These are phyloP conservation scores for Ophiorrhiza pumila DNA, from an alignment of 257 asterid genomes.

Conservation along the genomic window DNA sequence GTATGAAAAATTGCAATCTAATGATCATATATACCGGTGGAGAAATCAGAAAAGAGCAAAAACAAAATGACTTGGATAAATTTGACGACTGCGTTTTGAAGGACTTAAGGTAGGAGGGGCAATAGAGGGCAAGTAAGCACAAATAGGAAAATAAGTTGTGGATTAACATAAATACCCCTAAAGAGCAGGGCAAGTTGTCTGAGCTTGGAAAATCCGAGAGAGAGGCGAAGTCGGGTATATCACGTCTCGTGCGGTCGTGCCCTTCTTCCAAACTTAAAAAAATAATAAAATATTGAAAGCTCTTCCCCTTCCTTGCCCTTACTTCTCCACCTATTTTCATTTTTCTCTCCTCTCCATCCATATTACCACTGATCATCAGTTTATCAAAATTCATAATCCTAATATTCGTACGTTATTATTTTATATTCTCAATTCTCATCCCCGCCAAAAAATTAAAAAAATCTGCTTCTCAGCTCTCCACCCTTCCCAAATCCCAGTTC, in stretches of 20 bases:
- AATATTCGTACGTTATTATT: no score
- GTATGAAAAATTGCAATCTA: no score
- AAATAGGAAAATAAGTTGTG: not conserved
- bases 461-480: not conserved
- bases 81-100: not conserved
- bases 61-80: not conserved
- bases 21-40: no score
- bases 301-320: slow-evolving; percentile 47
- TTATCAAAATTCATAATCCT: no score
- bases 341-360: slow-evolving; percentile 28
- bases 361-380: not conserved
- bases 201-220: no score
- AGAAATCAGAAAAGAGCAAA: not conserved
- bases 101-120: slow-evolving; percentile 8
- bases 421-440: not conserved
- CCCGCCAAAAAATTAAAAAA: slow-evolving; percentile 20
- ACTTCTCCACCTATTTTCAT: slow-evolving; percentile 43
- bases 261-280: no score
- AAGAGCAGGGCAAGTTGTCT: not conserved
- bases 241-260: no score
- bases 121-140: slow-evolving; percentile 12
- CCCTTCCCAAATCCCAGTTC: no score
- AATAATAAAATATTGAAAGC: not conserved
- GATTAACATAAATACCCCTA: slow-evolving; percentile 16
- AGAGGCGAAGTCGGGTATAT: no score